Conservation (phyloP, 2,329 filamentous ascomycete genomes). For the Kalaharituber pfeilii region DNA sequence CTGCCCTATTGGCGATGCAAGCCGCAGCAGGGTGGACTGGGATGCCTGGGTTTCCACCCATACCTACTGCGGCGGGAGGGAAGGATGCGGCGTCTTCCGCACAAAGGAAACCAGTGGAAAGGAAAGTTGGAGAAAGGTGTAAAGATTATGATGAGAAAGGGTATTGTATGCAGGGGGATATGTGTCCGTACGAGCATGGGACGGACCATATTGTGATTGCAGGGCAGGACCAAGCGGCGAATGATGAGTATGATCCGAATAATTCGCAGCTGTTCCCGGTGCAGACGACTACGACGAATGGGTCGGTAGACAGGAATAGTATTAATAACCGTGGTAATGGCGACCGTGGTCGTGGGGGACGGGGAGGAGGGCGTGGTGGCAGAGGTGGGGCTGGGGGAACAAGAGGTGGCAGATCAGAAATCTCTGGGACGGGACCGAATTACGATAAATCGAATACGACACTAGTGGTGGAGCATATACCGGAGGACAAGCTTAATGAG, state of each 20-base stretch:
- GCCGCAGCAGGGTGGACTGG: conserved; percentile 35
- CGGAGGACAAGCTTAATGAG: conserved; percentile 50
- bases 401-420: conserved; percentile 35
- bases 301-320: conserved; percentile 8
- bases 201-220: conserved; percentile 33
- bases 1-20: conserved; percentile 44
- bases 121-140: conserved; percentile 35
- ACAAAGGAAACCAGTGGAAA: conserved; percentile 14
- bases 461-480: conserved; percentile 63
- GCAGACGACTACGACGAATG: conserved; percentile 1
- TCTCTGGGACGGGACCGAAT: conserved; percentile 47
- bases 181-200: conserved; percentile 53
- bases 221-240: conserved; percentile 13
- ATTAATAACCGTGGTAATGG: conserved; percentile 16
- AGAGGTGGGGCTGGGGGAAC: conserved; percentile 25
- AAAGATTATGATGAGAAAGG: conserved; percentile 57
- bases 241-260: conserved; percentile 40
- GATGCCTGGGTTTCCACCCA: conserved; percentile 25
- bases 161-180: conserved; percentile 48
- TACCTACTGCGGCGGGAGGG: conserved; percentile 14
- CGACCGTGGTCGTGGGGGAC: conserved; percentile 13
- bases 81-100: conserved; percentile 13
- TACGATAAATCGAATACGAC: conserved; percentile 46
- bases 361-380: conserved; percentile 25
- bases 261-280: conserved; percentile 32